A percentile compares a stretch with the other conserved stretches of the same genome.
Conservation (phyloP, 306 rosid species). For the Lupinus albus region DNA sequence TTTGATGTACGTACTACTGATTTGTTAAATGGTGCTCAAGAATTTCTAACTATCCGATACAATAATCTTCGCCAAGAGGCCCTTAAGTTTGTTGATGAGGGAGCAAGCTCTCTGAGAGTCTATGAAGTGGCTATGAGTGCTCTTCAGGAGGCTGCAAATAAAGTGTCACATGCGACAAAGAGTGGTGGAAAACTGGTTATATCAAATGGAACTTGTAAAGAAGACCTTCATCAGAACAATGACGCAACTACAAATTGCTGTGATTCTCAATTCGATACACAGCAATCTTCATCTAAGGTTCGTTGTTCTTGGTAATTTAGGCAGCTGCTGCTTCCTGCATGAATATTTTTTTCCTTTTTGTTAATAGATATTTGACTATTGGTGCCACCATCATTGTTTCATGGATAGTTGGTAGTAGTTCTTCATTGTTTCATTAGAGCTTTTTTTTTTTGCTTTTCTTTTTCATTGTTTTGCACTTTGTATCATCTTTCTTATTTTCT, state of each 20-base stretch:
- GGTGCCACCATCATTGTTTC: no score
- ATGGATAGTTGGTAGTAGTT: no score
- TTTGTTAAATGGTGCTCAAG: constrained; percentile 25
- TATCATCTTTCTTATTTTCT: not conserved
- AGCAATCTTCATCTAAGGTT: constrained; percentile 43
- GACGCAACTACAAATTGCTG: constrained; percentile 33
- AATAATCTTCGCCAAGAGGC: constrained; percentile 42
- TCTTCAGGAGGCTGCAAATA: constrained; percentile 42
- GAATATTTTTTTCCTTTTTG: not conserved
- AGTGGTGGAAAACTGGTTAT: constrained; percentile 36
- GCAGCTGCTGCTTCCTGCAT: constrained; percentile 8
- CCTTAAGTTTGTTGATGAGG: constrained; percentile 43
- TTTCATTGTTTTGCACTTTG: no score
- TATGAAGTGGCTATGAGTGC: constrained; percentile 38
- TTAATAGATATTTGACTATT: no score
- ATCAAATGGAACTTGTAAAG: constrained; percentile 34
- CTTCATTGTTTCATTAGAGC: no score
- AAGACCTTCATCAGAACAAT: constrained; percentile 32
- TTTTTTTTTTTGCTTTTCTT: no score
- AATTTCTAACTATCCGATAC: constrained; percentile 39
- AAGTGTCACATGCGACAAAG: constrained; percentile 39
- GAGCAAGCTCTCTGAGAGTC: constrained; percentile 22
- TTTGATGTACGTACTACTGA: constrained; percentile 35
- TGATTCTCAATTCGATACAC: constrained; percentile 28
- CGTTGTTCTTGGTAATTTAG: constrained; percentile 18